These are phyloP conservation scores for Solanum pennellii DNA, from an alignment of 257 asterid genomes.

Conservation along the genomic window DNA sequence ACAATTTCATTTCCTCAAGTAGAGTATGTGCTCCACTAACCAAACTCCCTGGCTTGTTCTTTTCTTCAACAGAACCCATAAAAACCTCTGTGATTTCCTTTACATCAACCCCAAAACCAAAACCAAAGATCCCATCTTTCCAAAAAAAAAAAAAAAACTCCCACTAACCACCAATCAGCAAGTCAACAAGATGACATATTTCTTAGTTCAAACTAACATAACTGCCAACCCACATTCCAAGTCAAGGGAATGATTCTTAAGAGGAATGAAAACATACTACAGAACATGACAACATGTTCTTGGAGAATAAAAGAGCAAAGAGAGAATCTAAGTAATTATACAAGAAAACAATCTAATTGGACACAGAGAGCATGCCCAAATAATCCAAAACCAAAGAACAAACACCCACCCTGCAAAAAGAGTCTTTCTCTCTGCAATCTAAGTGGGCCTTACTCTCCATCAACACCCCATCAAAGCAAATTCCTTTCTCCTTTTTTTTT, in stretches of 20 bases:
- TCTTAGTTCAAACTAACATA: neutral
- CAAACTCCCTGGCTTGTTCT: constrained; percentile 43
- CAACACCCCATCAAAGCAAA: constrained; percentile 32
- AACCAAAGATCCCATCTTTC: constrained; percentile 20
- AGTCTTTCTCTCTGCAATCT: constrained; percentile 26
- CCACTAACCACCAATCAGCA: neutral
- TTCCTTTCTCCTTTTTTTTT: neutral
- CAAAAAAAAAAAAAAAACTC: neutral
- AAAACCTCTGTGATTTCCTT: neutral
- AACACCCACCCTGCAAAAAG: constrained; percentile 59
- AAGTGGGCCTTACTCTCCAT: constrained; percentile 62
- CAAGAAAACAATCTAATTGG: constrained; percentile 39
- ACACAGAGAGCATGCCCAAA: constrained; percentile 27
- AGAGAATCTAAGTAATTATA: constrained; percentile 49
- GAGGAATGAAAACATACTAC: neutral
- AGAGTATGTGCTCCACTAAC: constrained; percentile 42
- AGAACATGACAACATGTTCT: constrained; percentile 4
- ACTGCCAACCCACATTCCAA: neutral
- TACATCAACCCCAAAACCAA: constrained; percentile 12
- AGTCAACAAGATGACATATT: constrained; percentile 6
- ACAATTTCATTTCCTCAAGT: constrained; percentile 66
- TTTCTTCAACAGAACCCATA: constrained; percentile 59
- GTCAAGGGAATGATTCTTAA: constrained; percentile 2
- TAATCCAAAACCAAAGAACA: constrained; percentile 61
- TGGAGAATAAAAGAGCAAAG: constrained; percentile 2